Base-by-base conservation (phyloP, 2,329 filamentous ascomycete species). In the Alternaria conjuncta region DNA sequence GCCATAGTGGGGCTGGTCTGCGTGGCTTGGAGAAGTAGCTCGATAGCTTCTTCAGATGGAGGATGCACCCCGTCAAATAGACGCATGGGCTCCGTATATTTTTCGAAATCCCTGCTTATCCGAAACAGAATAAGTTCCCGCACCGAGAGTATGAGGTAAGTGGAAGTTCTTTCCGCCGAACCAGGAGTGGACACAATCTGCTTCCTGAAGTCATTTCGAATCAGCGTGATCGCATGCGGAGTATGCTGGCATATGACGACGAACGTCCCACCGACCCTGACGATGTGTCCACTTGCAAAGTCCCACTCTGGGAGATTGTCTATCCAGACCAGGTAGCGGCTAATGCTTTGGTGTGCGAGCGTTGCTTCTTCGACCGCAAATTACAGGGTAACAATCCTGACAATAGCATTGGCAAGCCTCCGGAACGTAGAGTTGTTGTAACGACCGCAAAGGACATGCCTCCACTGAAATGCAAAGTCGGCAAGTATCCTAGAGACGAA, bases 71-170 rank as follows among this genome's bases (percentile, higher is more conserved):
- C 69, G 28, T 71, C 64, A 32, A 72, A 61, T 30, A 72, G 63
- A 56, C 50, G 56, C 53, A 65, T 55, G 21, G 67, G 61, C 46
- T 65, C 47, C 10, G 63, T 67, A 56, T 65, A 65, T 60, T 28
- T 59, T 55, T 59, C 54, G 25, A 25, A 10, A 21, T 65, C 50
- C 28, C 47, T 49, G 36, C 53, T 57, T 28, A 63, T 64, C 49
- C 36, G 53, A 62, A 58, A 72, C n/a, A 68, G 57, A 26, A 65
- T 60, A 25, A 71, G 15, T 32, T 71, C 55, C 20, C 54, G 56
- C 55, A 71, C 60, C 15, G 67, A 71, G 45, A 71, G 63, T 54
- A 72, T 64, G n/a, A 72, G 60, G 59, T 72, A 72, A 55, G 51
- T 70, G 46, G 21, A 15, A 7, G 18, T 49, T 26, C 0, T 26